phyloP scores from a whole-genome alignment of 129 eudicot genomes.

The Helianthus annuus region HanXRQr2.0-SUNRISE NC_035445.2:172044801-172045300 shows the following conservation, averaged over 20 bases:
- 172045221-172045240: too few species aligned
- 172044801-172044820: slow-evolving; percentile 1
- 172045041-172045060: not conserved
- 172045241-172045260: too few species aligned
- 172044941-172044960: not conserved
- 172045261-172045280: too few species aligned
- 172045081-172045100: slow-evolving; percentile 5
- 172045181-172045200: too few species aligned
- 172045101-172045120: too few species aligned
- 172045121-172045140: too few species aligned
- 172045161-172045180: too few species aligned
- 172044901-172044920: not conserved
- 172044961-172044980: slow-evolving; percentile 1
- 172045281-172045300: too few species aligned
- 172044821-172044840: not conserved
- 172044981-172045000: not conserved
- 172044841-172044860: slow-evolving; percentile 1
- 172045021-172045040: slow-evolving; percentile 8
- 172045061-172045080: not conserved
- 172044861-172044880: slow-evolving; percentile 15
- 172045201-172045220: too few species aligned
- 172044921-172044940: not conserved
- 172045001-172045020: slow-evolving; percentile 6
- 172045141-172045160: too few species aligned
- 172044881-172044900: slow-evolving; percentile 10